These are phyloP conservation scores for Geum urbanum DNA, from an alignment of 306 rosid species.

Conservation along the genomic window DNA sequence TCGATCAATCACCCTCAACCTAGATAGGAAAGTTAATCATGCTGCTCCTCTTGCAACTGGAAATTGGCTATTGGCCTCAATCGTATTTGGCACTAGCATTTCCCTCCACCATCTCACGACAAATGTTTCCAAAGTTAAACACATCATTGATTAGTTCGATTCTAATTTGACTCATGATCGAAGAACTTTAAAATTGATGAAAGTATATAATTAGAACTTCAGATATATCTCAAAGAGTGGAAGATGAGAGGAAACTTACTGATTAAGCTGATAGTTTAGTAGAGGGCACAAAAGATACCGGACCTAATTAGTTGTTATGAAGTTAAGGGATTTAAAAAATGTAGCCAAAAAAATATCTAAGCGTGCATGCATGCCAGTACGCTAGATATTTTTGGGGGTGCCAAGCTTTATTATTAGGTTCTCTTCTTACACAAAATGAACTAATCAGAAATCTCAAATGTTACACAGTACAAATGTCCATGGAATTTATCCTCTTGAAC, in stretches of 20 bases:
- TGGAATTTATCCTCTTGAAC: neutral
- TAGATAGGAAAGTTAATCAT: conserved; percentile 7
- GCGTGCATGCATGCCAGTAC: neutral
- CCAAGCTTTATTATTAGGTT: neutral
- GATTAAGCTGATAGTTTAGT: neutral
- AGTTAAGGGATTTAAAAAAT: too few relatives aligned
- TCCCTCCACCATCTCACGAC: neutral
- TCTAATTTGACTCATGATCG: neutral
- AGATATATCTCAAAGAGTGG: neutral
- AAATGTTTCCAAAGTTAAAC: neutral
- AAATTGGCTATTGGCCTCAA: too few relatives aligned
- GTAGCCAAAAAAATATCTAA: neutral
- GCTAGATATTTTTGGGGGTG: neutral
- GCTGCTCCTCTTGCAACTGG: neutral
- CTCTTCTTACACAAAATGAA: neutral
- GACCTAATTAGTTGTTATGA: neutral
- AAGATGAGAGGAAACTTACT: neutral
- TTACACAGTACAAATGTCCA: neutral
- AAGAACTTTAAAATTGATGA: too few relatives aligned
- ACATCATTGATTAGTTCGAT: neutral
- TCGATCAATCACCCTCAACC: neutral
- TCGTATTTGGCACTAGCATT: neutral
- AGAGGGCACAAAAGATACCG: neutral
- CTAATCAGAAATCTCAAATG: neutral
- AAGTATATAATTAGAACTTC: too few relatives aligned